Evolutionary conservation across 352 stramenopile species (phyloP), one percentile per base, ranked within the genome.

Genomic region (Phytophthora lateralis): DNA sequence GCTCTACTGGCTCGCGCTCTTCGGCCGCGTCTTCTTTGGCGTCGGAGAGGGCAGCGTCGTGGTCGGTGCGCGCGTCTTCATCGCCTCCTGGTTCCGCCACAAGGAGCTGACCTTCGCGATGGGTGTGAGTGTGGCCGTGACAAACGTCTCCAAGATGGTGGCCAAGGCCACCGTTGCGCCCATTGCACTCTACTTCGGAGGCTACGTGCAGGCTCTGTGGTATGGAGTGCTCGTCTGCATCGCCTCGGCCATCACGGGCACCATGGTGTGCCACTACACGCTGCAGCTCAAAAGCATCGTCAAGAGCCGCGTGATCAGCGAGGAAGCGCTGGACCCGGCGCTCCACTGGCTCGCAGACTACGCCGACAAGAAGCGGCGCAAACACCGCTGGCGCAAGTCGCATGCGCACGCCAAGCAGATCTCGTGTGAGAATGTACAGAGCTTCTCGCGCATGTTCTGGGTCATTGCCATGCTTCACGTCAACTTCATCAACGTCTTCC

Each of bases 71-170:
- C 79, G 87, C n/a, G 82, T 91, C 18, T 87, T 94, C 34, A 88
- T 95, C 60, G 83, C 85, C 2, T 92, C 82, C 27, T 94, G 85
- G 85, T 95, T 95, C 60, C 68, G 80, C 37, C 78, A 89, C 59
- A 75, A 66, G 17, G 87, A 95, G 63, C 76, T 96, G n/a, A 95
- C 85, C 10, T 96, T 95, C 42, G 88, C 88, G 37, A 93, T 96
- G 82, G 90, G 90, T 32, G 86, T 96, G 11, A 87, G 68, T 38
- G 89, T 97, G n/a, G 89, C 86, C 12, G 62, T 95, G 34, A 95
- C 90, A n/a, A 97, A 96, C 62, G 57, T 97, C 10, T 92, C 81
- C 56, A 97, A 97, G 81, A 97, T 96, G 80, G 54, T 96, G n/a
- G 89, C 90, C 12, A 96, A 96, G 69, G 73, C 90, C 1, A 96